A percentile compares a stretch with the other conserved stretches of the same genome.
These are phyloP conservation scores for Ganoderma multipileum DNA, from an alignment of 1,284 basidiomycete species.

Conservation along the genomic window DNA sequence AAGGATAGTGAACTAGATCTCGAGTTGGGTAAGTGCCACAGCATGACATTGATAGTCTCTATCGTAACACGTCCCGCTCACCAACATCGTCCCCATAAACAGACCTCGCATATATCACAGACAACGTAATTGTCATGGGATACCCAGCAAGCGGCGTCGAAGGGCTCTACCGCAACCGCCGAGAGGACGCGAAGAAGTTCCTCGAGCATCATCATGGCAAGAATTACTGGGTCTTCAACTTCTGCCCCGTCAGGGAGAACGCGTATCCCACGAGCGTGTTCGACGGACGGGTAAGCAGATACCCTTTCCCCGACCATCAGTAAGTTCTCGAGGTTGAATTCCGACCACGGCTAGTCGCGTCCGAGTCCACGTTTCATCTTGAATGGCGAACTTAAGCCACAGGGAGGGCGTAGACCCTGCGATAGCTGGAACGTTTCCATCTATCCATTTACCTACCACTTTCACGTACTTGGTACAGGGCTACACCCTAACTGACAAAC, in stretches of 20 bases:
- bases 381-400: constrained; percentile 1
- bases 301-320: constrained; percentile 92
- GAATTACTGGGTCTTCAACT: constrained; percentile 89
- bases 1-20: constrained; percentile 72
- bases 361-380: neutral
- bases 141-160: constrained; percentile 86
- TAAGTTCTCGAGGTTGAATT: constrained; percentile 44
- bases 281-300: constrained; percentile 78
- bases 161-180: constrained; percentile 81
- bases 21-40: constrained; percentile 60
- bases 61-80: neutral
- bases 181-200: constrained; percentile 82
- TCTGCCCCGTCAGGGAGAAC: constrained; percentile 82
- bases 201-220: constrained; percentile 76
- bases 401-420: neutral
- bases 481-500: neutral
- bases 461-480: neutral
- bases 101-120: constrained; percentile 88
- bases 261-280: constrained; percentile 69
- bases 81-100: neutral
- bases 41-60: neutral
- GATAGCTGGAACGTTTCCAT: neutral
- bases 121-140: constrained; percentile 87
- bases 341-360: neutral
- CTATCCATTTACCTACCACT: neutral